Evolutionary conservation across 306 rosid genomes (phyloP).

Genomic region (Canavalia gladiata): DNA sequence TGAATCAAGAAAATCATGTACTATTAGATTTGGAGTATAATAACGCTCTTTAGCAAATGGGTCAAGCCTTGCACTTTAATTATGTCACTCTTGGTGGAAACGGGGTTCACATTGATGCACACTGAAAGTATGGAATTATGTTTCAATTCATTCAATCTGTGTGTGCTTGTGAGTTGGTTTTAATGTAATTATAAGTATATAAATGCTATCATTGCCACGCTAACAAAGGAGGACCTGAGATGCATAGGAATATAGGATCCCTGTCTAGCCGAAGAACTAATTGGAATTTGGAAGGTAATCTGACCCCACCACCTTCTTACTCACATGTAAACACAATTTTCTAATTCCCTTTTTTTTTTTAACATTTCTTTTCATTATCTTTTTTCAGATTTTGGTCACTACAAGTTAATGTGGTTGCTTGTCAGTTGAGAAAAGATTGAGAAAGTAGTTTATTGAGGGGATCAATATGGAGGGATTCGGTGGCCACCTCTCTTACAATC

Average conservation of each 20-base stretch:
- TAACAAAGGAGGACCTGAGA: neutral
- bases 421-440: slow-evolving; percentile 49
- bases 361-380: neutral
- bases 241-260: neutral
- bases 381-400: neutral
- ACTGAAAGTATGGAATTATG: neutral
- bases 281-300: slow-evolving; percentile 39
- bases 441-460: slow-evolving; percentile 37
- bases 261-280: neutral
- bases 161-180: neutral
- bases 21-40: slow-evolving; percentile 35
- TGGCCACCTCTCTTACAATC: slow-evolving; percentile 39
- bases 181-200: neutral
- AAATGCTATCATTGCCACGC: slow-evolving; percentile 28
- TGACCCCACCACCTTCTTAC: slow-evolving; percentile 49
- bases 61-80: slow-evolving; percentile 18
- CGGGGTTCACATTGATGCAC: slow-evolving; percentile 1
- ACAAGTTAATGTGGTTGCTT: slow-evolving; percentile 41
- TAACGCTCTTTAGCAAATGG: slow-evolving; percentile 9
- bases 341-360: neutral
- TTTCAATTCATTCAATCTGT: slow-evolving; percentile 6
- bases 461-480: slow-evolving; percentile 38
- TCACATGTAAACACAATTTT: slow-evolving; percentile 44
- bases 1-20: slow-evolving; percentile 37
- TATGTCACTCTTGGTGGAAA: slow-evolving; percentile 26